Evolutionary conservation across 805 yeast genomes (phyloP).

Genomic region (Lipomyces chichibuensis): DNA sequence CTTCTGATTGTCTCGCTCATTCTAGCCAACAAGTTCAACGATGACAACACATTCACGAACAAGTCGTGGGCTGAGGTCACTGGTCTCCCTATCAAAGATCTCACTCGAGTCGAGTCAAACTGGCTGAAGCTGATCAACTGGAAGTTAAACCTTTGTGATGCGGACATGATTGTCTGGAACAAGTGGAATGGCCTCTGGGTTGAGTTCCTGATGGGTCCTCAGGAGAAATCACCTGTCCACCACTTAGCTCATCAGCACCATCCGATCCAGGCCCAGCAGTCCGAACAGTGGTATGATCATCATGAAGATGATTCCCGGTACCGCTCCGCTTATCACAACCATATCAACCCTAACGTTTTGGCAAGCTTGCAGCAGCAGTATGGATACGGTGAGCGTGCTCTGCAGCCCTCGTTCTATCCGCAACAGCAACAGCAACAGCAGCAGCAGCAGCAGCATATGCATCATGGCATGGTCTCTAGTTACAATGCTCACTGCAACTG

Average conservation of each 20-base stretch:
- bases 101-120: slow-evolving; percentile 68
- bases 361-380: slow-evolving; percentile 8
- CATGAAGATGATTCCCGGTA: slow-evolving; percentile 9
- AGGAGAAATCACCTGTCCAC: background rate
- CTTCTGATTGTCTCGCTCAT: slow-evolving; percentile 70
- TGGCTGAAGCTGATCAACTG: slow-evolving; percentile 69
- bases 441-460: slow-evolving; percentile 19
- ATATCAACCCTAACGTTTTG: background rate
- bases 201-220: background rate
- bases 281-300: slow-evolving; percentile 10
- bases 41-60: slow-evolving; percentile 94
- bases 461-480: slow-evolving; percentile 9
- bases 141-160: slow-evolving; percentile 53
- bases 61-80: slow-evolving; percentile 97
- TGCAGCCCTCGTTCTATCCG: background rate
- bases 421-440: slow-evolving; percentile 21
- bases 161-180: slow-evolving; percentile 43
- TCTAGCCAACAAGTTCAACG: slow-evolving; percentile 90
- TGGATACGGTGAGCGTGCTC: background rate
- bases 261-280: no score
- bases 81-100: slow-evolving; percentile 62
- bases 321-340: background rate
- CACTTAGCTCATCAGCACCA: background rate
- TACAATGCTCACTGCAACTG: slow-evolving; percentile 28
- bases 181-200: slow-evolving; percentile 41